Evolutionary conservation across 176 grass and related monocot genomes (phyloP), one percentile per base, ranked within the genome.

Genomic region (Oryza brachyantha): DNA sequence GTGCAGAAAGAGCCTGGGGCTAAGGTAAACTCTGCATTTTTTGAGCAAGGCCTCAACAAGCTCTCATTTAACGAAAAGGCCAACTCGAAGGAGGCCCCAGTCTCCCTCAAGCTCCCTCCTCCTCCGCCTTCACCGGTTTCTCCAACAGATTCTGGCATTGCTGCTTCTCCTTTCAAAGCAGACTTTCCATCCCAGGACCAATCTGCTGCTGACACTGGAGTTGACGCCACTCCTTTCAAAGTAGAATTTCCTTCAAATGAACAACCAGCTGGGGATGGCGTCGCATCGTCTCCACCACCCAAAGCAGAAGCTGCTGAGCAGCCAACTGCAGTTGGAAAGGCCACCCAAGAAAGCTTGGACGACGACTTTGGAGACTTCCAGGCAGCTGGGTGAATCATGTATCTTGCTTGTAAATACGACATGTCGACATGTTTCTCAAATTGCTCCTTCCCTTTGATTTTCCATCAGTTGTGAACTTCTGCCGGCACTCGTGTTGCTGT

Each of bases 351-450:
- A n/a, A 77, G 54, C 13, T 58, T 72, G 27, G 91, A 94, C 13
- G 94, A 97, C 10, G 94, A 99, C 73, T 99, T 99, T 28, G 96
- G 96, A 41, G 96, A 99, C 45, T 99, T 99, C 21, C 96, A 99
- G 77, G 87, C 86, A 45, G 96, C 96, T 27, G 87, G 63, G 28
- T 98, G 96, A 98, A 85, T 60, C 72, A 55, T 84, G 70, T 89
- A 76, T 66, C 77, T 59, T 88, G 81, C 81, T 57, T 89, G 82
- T 89, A 89, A 57, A 85, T 75, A 80, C 86, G n/a, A 0, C n/a
- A n/a, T n/a, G n/a, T n/a, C n/a, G n/a, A n/a, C 69, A 69, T 74
- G 50, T 40, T 71, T 61, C 79, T 14, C 34, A 46, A 22, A 69
- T 24, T 40, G 8, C 75, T 54, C 11, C 31, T 32, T 32, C 3